These are phyloP conservation scores for Selaginella tamariscina DNA, from an alignment of 75 land plant genomes.

Conservation along the genomic window DNA sequence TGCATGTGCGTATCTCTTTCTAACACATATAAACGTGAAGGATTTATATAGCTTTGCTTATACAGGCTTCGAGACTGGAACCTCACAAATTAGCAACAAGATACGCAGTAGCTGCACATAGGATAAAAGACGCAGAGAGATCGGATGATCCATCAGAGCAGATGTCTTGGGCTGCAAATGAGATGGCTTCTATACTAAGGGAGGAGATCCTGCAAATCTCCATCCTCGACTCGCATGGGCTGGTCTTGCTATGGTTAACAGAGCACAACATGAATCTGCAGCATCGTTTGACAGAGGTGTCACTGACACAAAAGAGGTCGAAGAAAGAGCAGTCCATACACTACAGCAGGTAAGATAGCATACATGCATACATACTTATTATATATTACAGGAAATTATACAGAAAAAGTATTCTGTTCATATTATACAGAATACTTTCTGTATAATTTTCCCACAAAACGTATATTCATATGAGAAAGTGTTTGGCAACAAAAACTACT, in stretches of 20 bases:
- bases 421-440: no score
- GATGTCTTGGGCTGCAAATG: constrained; percentile 71
- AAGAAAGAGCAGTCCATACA: constrained; percentile 45
- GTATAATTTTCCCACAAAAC: no score
- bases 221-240: constrained; percentile 61
- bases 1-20: no score
- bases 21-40: no score
- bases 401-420: no score
- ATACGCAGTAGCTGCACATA: constrained; percentile 57
- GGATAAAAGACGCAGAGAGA: constrained; percentile 61
- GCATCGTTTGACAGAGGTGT: constrained; percentile 40
- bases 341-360: constrained; percentile 68
- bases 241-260: constrained; percentile 65
- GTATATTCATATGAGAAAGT: no score
- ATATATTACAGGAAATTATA: no score
- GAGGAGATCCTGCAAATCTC: constrained; percentile 47
- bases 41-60: no score
- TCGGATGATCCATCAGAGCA: constrained; percentile 53
- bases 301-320: constrained; percentile 38
- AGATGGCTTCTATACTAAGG: constrained; percentile 64
- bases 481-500: no score
- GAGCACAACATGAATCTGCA: constrained; percentile 59
- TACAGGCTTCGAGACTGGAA: constrained; percentile 63
- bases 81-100: constrained; percentile 55
- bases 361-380: no score